Base-by-base conservation (phyloP, 176 grass and related monocot genomes). In the Musa beccarii region DNA sequence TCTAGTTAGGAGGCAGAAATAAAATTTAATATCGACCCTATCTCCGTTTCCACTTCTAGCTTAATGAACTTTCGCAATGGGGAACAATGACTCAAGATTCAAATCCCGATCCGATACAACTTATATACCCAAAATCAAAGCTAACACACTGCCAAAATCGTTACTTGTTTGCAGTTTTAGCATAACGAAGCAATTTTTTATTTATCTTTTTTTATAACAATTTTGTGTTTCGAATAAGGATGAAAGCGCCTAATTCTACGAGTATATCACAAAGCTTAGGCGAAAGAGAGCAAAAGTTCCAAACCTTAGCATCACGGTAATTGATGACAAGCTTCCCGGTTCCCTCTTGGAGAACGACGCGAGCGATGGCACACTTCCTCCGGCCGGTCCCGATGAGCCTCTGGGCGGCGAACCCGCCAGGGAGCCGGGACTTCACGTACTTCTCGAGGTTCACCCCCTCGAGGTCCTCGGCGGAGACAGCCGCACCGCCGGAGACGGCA, bases 331-430 rank as follows among this genome's bases (percentile, higher is more conserved):
- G 79, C 86, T 78, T 94, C 3, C 95, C 95, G 13, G 87, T 86
- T 20, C 95, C 95, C 80, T 98, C 95, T 83, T 91, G 90, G 59
- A 99, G 87, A 26, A 89, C 95, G 70, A 99, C 95, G 77, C 91
- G 87, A 50, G 95, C 91, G 72, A 81, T 83, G 51, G 95, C 89
- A 25, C 86, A 88, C 76, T 99, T 99, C 79, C 90, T 85, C 51
- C 90, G 83, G 53, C 95, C 95, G 51, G 95, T 99, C 65, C 88
- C 88, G 73, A 88, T 89, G 74, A 94, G 85, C 86, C 87, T 83
- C 94, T 98, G 94, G 11, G 90, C 90, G 8, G 94, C 94, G 72
- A 99, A 91, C 0, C 95, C 91, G 0, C 95, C 95, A 0, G 95
- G 95, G 9, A 99, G 82, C 64, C 95, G 74, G 51, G 87, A 86